Percentiles rank a stretch among this genome's conserved stretches.
These are phyloP conservation scores for Coleophoma cylindrospora DNA, from an alignment of 2,329 filamentous ascomycete genomes.

Conservation along the genomic window DNA sequence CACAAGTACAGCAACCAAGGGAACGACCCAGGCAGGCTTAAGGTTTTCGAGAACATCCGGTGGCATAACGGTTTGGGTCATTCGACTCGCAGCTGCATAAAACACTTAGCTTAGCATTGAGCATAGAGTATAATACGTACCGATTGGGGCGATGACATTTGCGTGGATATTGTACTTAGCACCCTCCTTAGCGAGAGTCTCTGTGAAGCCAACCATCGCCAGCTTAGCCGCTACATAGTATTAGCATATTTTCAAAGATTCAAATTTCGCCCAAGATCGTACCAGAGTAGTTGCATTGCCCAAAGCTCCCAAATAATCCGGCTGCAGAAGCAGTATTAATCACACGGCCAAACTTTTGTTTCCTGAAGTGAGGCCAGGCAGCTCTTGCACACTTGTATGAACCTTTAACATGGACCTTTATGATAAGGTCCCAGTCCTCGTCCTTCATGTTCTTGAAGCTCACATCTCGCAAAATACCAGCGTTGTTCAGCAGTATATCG, in stretches of 20 bases:
- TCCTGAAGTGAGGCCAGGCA: conserved; percentile 95
- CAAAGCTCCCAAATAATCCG: conserved; percentile 92
- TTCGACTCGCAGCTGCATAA: conserved; percentile 72
- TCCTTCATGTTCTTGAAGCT: conserved; percentile 99
- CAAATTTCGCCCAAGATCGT: conserved; percentile 18
- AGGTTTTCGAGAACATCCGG: conserved; percentile 74
- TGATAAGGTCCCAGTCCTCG: conserved; percentile 92
- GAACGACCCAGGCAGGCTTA: conserved; percentile 92
- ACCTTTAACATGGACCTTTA: conserved; percentile 86
- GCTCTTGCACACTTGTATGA: conserved; percentile 94
- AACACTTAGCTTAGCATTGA: conserved; percentile 11
- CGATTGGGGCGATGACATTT: conserved; percentile 91
- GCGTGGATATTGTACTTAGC: conserved; percentile 94
- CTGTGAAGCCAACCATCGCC: conserved; percentile 91
- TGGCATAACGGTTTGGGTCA: conserved; percentile 94
- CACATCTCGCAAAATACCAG: conserved; percentile 84
- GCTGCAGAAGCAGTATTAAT: conserved; percentile 98
- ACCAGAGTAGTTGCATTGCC: conserved; percentile 91
- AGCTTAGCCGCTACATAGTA: conserved; percentile 72
- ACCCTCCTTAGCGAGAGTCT: conserved; percentile 96
- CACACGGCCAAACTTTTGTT: conserved; percentile 95
- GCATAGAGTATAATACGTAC: conserved; percentile 14
- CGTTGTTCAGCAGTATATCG: conserved; percentile 96
- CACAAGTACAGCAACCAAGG: conserved; percentile 80
- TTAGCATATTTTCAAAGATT: conserved; percentile 13